Conservation (phyloP, 2,329 filamentous ascomycete genomes). For the Talaromyces sp. region DNA sequence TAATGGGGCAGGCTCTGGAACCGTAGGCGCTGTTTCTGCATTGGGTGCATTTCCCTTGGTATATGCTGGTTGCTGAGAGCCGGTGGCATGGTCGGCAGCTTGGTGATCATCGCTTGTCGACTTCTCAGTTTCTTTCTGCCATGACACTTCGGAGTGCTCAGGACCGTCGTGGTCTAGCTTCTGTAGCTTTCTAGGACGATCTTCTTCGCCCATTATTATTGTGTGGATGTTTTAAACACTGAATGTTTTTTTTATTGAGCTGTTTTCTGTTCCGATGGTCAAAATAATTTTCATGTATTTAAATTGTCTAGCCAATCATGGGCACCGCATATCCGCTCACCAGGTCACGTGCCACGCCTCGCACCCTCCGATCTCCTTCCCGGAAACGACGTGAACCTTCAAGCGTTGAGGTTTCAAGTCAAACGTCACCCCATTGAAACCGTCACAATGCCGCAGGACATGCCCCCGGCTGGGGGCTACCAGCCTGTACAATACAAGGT, state of each 20-base stretch:
- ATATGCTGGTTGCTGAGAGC: not conserved
- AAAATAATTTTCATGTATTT: constrained; percentile 5
- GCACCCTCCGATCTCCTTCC: constrained; percentile 16
- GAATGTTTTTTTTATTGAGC: no score
- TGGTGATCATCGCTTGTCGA: constrained; percentile 15
- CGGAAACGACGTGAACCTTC: constrained; percentile 10
- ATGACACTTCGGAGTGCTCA: constrained; percentile 21
- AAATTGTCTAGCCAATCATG: constrained; percentile 6
- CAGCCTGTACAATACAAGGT: constrained; percentile 96
- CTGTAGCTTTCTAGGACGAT: constrained; percentile 51
- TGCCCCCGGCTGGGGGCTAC: constrained; percentile 94
- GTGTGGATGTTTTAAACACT: not conserved
- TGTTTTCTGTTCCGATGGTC: not conserved
- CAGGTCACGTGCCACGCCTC: constrained; percentile 8
- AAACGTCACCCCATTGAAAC: constrained; percentile 17
- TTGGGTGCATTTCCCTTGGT: constrained; percentile 6
- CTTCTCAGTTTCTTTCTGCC: constrained; percentile 27
- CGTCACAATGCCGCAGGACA: constrained; percentile 84
- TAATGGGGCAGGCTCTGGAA: constrained; percentile 36
- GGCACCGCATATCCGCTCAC: not conserved
- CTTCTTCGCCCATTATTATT: constrained; percentile 50
- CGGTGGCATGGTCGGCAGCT: constrained; percentile 3
- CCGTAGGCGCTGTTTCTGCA: not conserved
- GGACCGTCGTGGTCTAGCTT: constrained; percentile 44
- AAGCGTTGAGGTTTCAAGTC: constrained; percentile 9